A percentile compares a stretch with the other conserved stretches of the same genome.
Conservation (phyloP, 2,329 filamentous ascomycete species). For the Xylaria sp. region DNA sequence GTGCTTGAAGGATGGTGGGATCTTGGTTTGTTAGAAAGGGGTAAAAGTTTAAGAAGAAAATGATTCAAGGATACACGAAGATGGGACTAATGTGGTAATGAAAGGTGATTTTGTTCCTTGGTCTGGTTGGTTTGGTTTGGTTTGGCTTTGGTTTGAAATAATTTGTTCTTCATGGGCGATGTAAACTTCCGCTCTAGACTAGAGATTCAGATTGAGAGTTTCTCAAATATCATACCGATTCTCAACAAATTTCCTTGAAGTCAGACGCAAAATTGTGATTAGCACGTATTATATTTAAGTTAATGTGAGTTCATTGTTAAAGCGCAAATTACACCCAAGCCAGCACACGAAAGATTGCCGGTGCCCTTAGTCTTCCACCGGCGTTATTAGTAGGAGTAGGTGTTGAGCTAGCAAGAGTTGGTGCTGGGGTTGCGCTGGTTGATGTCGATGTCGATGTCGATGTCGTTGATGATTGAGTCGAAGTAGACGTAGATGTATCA, state of each 20-base stretch:
- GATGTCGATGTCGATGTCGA: not conserved
- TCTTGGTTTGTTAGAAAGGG: conserved; percentile 57
- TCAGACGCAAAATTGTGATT: not conserved
- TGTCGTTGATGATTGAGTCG: not conserved
- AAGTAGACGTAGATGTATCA: not conserved
- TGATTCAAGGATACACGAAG: conserved; percentile 21
- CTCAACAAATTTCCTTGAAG: not conserved
- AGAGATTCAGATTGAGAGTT: conserved; percentile 22
- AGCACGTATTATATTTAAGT: not conserved
- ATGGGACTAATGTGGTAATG: conserved; percentile 30
- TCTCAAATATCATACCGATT: conserved; percentile 14
- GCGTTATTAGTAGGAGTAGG: conserved; percentile 1
- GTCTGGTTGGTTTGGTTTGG: conserved; percentile 16
- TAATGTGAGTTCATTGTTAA: not conserved
- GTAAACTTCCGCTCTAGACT: conserved; percentile 1
- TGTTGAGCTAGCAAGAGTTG: not conserved
- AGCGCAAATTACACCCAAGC: not conserved
- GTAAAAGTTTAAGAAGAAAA: conserved; percentile 51
- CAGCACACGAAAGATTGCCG: conserved; percentile 7
- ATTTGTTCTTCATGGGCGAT: conserved; percentile 6
- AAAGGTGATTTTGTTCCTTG: not conserved
- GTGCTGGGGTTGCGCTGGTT: not conserved
- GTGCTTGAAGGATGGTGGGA: conserved; percentile 67
- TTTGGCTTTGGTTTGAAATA: conserved; percentile 13
- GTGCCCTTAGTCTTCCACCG: conserved; percentile 8